Conservation (phyloP, 2,329 filamentous ascomycete species). For the Chrysosporium keratinophilum region DNA sequence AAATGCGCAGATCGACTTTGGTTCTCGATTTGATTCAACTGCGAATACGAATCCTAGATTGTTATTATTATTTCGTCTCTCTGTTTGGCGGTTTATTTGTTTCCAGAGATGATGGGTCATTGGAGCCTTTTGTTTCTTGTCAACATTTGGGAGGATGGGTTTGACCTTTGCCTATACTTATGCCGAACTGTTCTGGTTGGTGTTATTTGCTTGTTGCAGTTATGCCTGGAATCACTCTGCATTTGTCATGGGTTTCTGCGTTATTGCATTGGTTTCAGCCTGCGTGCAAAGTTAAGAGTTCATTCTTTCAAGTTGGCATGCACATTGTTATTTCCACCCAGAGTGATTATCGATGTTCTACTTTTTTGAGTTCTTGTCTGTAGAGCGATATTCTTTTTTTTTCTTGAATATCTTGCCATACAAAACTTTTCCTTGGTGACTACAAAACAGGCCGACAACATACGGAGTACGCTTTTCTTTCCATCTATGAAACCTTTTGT, state of each 20-base stretch:
- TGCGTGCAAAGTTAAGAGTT: too few relatives aligned
- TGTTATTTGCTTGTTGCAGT: not conserved
- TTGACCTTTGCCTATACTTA: not conserved
- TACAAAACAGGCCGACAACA: not conserved
- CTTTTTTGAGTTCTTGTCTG: not conserved
- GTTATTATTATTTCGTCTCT: not conserved
- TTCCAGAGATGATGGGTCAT: not conserved
- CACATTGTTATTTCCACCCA: too few relatives aligned
- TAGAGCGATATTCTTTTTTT: not conserved
- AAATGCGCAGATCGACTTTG: not conserved
- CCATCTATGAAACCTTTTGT: not conserved
- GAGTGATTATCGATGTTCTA: too few relatives aligned
- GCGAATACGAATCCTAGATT: not conserved
- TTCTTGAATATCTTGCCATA: not conserved
- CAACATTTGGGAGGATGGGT: not conserved
- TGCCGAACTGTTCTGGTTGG: not conserved
- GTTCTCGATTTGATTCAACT: not conserved
- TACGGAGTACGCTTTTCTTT: not conserved
- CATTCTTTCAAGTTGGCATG: too few relatives aligned
- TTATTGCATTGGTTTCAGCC: too few relatives aligned
- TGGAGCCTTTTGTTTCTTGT: not conserved
- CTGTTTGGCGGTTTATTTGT: not conserved
- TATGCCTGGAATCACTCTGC: too few relatives aligned
- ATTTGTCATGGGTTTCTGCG: too few relatives aligned
- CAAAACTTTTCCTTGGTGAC: slow-evolving; percentile 7